Percentiles rank a stretch among this genome's conserved stretches.
Evolutionary conservation across 2,329 filamentous ascomycete genomes (phyloP).

Genomic region (Aspergillus sp.): DNA sequence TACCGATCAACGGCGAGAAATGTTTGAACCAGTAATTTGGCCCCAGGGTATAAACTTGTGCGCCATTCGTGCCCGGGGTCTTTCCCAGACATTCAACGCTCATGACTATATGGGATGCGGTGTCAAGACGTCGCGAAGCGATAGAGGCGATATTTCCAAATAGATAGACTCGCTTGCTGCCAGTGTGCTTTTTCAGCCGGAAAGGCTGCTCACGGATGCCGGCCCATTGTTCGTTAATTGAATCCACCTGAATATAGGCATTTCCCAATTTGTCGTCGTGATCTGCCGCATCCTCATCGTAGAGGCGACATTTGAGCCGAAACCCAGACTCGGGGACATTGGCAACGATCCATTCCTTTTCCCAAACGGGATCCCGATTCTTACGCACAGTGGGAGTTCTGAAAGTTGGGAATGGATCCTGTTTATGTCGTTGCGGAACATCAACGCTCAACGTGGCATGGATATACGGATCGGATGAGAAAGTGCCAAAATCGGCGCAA

Average conservation of each 20-base stretch:
- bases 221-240: slow-evolving; percentile 64
- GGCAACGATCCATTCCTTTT: slow-evolving; percentile 82
- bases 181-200: slow-evolving; percentile 73
- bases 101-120: slow-evolving; percentile 69
- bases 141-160: slow-evolving; percentile 68
- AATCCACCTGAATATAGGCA: slow-evolving; percentile 67
- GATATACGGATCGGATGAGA: slow-evolving; percentile 82
- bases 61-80: slow-evolving; percentile 64
- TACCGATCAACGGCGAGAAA: slow-evolving; percentile 84
- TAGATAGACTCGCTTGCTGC: slow-evolving; percentile 82
- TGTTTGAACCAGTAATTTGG: slow-evolving; percentile 78
- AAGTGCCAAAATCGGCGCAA: slow-evolving; percentile 72
- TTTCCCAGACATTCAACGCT: slow-evolving; percentile 76
- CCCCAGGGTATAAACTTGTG: slow-evolving; percentile 75
- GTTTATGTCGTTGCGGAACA: slow-evolving; percentile 76
- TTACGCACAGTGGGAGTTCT: slow-evolving; percentile 75
- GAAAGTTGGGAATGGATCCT: slow-evolving; percentile 73
- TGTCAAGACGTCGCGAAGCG: slow-evolving; percentile 60
- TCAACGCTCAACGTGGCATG: slow-evolving; percentile 71
- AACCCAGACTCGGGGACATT: slow-evolving; percentile 82
- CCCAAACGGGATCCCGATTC: slow-evolving; percentile 75
- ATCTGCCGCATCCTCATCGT: slow-evolving; percentile 86
- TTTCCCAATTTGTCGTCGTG: slow-evolving; percentile 87
- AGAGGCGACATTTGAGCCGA: slow-evolving; percentile 78
- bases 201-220: slow-evolving; percentile 67